phyloP scores from a whole-genome alignment of 2,329 filamentous ascomycete species.

The Neurospora sp. region DNA sequence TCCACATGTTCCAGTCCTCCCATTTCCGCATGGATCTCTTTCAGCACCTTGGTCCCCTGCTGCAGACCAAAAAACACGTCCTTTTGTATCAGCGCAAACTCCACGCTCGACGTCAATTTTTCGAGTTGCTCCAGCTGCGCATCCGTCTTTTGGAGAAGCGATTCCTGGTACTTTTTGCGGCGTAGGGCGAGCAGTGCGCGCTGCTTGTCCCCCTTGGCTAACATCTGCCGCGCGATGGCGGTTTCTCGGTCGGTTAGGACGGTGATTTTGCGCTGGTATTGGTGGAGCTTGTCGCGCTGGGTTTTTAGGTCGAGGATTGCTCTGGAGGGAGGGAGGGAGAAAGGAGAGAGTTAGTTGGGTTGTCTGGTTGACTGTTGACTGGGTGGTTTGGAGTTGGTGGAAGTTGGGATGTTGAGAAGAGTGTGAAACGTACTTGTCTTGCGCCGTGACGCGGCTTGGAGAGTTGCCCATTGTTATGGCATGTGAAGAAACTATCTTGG shows the following conservation, averaged over 20 bases:
- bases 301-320: slow-evolving; percentile 96
- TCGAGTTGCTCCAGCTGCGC: slow-evolving; percentile 90
- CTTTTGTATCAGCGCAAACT: slow-evolving; percentile 95
- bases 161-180: slow-evolving; percentile 94
- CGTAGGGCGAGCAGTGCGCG: slow-evolving; percentile 80
- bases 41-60: slow-evolving; percentile 81
- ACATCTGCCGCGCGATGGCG: slow-evolving; percentile 72
- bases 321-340: slow-evolving; percentile 35
- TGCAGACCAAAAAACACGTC: slow-evolving; percentile 88
- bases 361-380: not conserved
- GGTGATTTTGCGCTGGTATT: slow-evolving; percentile 87
- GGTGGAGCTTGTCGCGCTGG: slow-evolving; percentile 93
- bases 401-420: too few species aligned
- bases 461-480: slow-evolving; percentile 40
- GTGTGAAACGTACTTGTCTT: slow-evolving; percentile 63
- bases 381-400: slow-evolving; percentile 4
- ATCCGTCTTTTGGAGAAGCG: slow-evolving; percentile 80
- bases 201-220: slow-evolving; percentile 68
- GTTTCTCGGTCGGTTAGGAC: slow-evolving; percentile 82
- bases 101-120: slow-evolving; percentile 76
- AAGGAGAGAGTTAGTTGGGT: slow-evolving; percentile 1
- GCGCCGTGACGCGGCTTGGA: slow-evolving; percentile 51
- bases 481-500: not conserved
- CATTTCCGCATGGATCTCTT: slow-evolving; percentile 92
- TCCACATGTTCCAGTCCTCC: slow-evolving; percentile 89